A percentile compares a stretch with the other conserved stretches of the same genome.
phyloP scores from a whole-genome alignment of 2,329 filamentous ascomycete genomes.

The Malbranchea cinnamomea region DNA sequence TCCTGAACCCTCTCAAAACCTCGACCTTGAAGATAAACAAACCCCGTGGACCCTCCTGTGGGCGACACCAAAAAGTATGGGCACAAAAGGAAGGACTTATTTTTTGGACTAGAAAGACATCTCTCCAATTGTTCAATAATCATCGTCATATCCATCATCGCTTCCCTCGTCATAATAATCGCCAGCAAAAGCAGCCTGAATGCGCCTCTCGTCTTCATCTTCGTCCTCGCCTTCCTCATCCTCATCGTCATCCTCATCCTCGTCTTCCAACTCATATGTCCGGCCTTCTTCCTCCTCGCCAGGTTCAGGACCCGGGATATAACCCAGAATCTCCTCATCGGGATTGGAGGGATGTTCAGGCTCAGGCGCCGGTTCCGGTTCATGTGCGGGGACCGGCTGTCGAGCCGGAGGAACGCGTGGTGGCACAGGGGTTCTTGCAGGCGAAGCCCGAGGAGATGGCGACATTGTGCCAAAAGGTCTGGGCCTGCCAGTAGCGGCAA shows the following conservation, averaged over 20 bases:
- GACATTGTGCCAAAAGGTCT: conserved; percentile 16
- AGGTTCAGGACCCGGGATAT: conserved; percentile 11
- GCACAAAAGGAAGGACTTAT: no score
- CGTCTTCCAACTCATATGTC: conserved; percentile 15
- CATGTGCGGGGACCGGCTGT: conserved; percentile 12
- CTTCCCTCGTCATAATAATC: conserved; percentile 20
- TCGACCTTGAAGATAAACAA: no score
- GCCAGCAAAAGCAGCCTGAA: conserved; percentile 24
- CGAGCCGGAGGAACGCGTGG: background rate
- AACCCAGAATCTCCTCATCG: conserved; percentile 15
- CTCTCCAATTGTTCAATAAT: no score
- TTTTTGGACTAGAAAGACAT: no score
- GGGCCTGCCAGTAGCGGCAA: conserved; percentile 9
- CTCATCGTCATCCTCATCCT: conserved; percentile 16
- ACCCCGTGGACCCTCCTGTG: no score
- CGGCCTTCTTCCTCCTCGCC: conserved; percentile 14
- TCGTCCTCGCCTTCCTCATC: conserved; percentile 22
- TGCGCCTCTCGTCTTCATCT: conserved; percentile 17
- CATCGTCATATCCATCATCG: conserved; percentile 22
- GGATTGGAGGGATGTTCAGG: conserved; percentile 8
- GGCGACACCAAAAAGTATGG: no score
- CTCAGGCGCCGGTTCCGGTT: conserved; percentile 6
- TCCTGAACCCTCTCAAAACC: no score
- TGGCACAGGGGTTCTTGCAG: background rate
- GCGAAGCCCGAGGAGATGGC: conserved; percentile 9